Evolutionary conservation across 1,284 basidiomycete genomes (phyloP), one percentile per base, ranked within the genome.

Genomic region (Sanghuangporus weigelae): DNA sequence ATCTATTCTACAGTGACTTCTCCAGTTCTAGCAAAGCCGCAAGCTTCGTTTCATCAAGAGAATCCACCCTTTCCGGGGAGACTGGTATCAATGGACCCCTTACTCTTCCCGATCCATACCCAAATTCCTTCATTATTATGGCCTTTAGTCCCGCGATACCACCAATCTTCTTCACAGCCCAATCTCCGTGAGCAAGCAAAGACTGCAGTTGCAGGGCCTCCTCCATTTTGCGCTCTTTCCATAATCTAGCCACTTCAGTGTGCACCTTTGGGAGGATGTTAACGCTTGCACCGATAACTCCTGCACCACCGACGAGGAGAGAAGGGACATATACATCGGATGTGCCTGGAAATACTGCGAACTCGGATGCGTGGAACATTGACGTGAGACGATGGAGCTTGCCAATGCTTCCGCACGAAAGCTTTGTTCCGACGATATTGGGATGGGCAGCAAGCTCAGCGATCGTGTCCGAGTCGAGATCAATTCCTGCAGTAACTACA

Each of bases 401-500:
- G 51, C 93, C 92, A 64, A 95, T 84, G 70, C 86, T 87, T 5
- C 89, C 92, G 71, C 92, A 94, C 44, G 93, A 95, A 50, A 95
- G 81, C 76, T 95, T 96, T 59, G 86, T 88, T 64, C 93, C 94
- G 67, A 95, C 91, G 70, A 94, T 93, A 77, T 95, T 95, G 11
- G 90, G 91, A 72, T 96, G 93, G 59, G 82, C 74, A 3, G 90
- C 85, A 39, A 96, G 81, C 23, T 81, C 79, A 61, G 81, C 80
- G 69, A 97, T 84, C 59, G 85, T 82, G 73, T 96, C 93, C 0
- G 91, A 93, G 73, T 92, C 89, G 62, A 96, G 84, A 73, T 97
- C 92, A 68, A 93, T 84, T 10, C 94, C 93, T 0, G 92, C 86
- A 0, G 92, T 91, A 11, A 89, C 87, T 31, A 77, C 75, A 53